Evolutionary conservation across 331 rosid species (phyloP).

Genomic region (Acacia pycnantha): DNA sequence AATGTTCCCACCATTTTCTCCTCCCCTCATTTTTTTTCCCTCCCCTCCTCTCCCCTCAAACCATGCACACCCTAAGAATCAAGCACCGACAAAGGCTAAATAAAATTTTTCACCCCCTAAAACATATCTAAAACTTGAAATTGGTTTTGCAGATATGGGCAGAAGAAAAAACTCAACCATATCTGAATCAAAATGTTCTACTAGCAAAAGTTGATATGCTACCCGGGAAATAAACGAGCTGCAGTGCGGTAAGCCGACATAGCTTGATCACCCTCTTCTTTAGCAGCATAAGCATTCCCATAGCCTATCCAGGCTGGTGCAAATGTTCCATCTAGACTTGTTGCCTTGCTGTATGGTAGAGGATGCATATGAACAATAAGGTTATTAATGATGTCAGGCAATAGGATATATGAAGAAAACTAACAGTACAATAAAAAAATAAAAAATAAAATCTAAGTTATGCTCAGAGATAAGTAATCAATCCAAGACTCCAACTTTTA

Average conservation of each 20-base stretch:
- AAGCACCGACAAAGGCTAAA: background rate
- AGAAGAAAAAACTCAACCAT: constrained; percentile 17
- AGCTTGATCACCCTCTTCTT: constrained; percentile 98
- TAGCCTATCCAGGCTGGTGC: constrained; percentile 97
- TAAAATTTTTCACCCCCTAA: background rate
- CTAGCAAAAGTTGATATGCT: constrained; percentile 17
- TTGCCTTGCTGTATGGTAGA: constrained; percentile 72
- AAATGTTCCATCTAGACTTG: constrained; percentile 87
- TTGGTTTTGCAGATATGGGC: constrained; percentile 14
- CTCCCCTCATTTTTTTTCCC: too few relatives aligned
- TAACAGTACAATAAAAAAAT: background rate
- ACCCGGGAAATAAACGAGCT: constrained; percentile 99
- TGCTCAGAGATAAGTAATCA: background rate
- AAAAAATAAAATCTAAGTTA: background rate
- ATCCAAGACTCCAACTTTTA: background rate
- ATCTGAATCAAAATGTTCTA: background rate
- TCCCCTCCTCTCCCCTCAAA: too few relatives aligned
- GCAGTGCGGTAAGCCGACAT: constrained; percentile 98
- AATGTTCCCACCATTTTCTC: too few relatives aligned
- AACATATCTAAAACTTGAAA: background rate
- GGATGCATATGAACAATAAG: constrained; percentile 21
- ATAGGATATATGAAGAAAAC: background rate
- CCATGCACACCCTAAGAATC: too few relatives aligned
- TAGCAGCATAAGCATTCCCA: constrained; percentile 94
- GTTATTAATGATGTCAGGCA: constrained; percentile 13